Base-by-base conservation (phyloP, 2,329 filamentous ascomycete species). In the Xylaria sp. region DNA sequence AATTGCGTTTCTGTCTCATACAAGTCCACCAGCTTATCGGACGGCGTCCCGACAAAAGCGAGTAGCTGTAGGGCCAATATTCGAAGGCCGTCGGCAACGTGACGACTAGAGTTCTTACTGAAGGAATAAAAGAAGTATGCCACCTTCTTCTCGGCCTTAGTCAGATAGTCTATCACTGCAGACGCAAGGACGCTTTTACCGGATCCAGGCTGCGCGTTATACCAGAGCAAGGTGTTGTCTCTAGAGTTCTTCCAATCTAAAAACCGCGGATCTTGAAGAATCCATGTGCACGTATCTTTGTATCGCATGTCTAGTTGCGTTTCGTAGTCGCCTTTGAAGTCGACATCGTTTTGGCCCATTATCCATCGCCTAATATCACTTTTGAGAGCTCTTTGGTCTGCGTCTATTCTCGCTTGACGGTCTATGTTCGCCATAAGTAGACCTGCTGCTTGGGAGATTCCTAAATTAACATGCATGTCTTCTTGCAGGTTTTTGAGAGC, bases 181-280 rank as follows among this genome's bases (percentile, higher is more conserved):
- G 65, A 60, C 42, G 65, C 61, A 5, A 67, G 44, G 6, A 67
- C 61, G 45, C 65, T 70, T 63, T 70, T 70, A 11, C 68, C 68
- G 0, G 62, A 68, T 10, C 65, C 65, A 20, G 68, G 65, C 3
- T 50, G 61, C 7, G 68, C 68, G 22, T 50, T 59, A 10, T 68
- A 70, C 65, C 65, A 70, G 17, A 68, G 45, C 15, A 65, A 17
- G 20, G 65, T 33, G 25, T 67, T 67, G 3, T 67, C 20, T 31
- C 55, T 63, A 36, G 68, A 65, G n/a, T 61, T 31, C 7, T 44
- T 45, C 68, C 68, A 68, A 22, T 65, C 54, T 27, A 58, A n/a
- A 33, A 63, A 63, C 10, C 62, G 33, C 44, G 20, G 17, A 42
- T 66, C 62, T 29, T 49, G 25, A 39, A 68, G 36, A 13, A 61